Evolutionary conservation across 2,329 filamentous ascomycete species (phyloP), one percentile per base, ranked within the genome.

Genomic region (Davidsoniella neocaledoniae): DNA sequence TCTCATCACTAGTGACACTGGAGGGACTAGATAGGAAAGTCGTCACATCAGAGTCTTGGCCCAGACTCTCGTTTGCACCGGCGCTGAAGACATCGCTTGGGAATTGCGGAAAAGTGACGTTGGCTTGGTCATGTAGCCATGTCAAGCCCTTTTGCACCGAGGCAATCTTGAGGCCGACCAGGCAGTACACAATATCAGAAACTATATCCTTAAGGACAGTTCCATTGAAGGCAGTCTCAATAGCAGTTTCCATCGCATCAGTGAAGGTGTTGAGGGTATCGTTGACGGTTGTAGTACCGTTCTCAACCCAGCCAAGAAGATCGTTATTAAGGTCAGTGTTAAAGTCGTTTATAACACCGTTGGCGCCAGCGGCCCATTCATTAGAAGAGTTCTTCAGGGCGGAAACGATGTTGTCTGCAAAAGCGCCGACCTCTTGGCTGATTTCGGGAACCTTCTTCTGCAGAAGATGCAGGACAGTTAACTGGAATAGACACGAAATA

Each of bases 101-200:
- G 54, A 96, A 79, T 48, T 76, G 65, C 0, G 91, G 91, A 57
- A 98, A 82, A 53, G 77, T 69, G 57, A 98, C 74, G 54, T 91
- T 76, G 3, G 91, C 86, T 61, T 96, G 70, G 56, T 96, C 81
- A 58, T 84, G 77, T 9, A 94, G 83, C 90, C 90, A 98, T 1
- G 85, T 94, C n/a, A 96, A 72, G 10, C 83, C 91, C 60, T 83
- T 81, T 62, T 96, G 78, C 56, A 98, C 77, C 19, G 79, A 76
- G 56, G 84, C 78, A 55, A 96, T 73, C 68, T 96, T 96, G 59
- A 94, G 72, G 6, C 81, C 78, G 55, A 96, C 77, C n/a, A 96
- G 71, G 60, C 91, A 96, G 60, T 85, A 76, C 55, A 95, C 73
- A 33, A 95, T 77, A 41, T 85, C 81, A 58, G 78, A 72, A 58